Conservation (phyloP, 371 early-diverging fungal species). For the Lichtheimia ramosa region DNA sequence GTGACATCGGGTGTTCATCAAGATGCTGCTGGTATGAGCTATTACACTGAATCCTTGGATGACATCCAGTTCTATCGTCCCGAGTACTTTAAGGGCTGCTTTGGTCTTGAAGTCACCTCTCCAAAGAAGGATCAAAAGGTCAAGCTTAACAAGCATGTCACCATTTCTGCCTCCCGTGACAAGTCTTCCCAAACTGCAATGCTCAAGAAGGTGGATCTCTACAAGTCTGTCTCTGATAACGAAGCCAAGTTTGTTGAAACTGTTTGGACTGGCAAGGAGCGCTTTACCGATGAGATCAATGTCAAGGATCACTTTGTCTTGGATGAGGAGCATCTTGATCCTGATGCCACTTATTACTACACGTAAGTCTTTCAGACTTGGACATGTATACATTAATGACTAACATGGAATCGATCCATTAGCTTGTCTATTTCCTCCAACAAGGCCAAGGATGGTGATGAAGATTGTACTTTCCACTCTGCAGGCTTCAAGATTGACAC, state of each 20-base stretch:
- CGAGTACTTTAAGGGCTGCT: constrained; percentile 41
- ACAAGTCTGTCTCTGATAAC: constrained; percentile 30
- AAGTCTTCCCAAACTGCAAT: constrained; percentile 36
- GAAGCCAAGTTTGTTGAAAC: constrained; percentile 16
- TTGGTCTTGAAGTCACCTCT: constrained; percentile 36
- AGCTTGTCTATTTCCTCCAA: constrained; percentile 7
- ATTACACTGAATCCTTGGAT: constrained; percentile 38
- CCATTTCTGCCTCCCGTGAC: constrained; percentile 35
- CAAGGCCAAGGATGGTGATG: constrained; percentile 5
- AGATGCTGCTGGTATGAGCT: constrained; percentile 54
- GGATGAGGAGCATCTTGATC: constrained; percentile 19
- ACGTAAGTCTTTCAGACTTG: not conserved
- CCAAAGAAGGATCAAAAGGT: constrained; percentile 26
- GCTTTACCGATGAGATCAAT: constrained; percentile 29
- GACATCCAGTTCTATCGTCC: constrained; percentile 30
- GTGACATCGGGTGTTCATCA: constrained; percentile 55
- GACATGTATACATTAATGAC: too few relatives aligned
- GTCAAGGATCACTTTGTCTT: constrained; percentile 42
- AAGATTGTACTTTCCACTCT: constrained; percentile 17
- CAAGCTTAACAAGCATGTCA: constrained; percentile 30
- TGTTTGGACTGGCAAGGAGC: constrained; percentile 34
- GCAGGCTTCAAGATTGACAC: constrained; percentile 13
- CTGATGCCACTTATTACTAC: constrained; percentile 15
- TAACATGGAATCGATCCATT: not conserved
- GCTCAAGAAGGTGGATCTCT: constrained; percentile 36